phyloP scores from a whole-genome alignment of 805 yeast species.

The Barnettozyma siamensis region DNA sequence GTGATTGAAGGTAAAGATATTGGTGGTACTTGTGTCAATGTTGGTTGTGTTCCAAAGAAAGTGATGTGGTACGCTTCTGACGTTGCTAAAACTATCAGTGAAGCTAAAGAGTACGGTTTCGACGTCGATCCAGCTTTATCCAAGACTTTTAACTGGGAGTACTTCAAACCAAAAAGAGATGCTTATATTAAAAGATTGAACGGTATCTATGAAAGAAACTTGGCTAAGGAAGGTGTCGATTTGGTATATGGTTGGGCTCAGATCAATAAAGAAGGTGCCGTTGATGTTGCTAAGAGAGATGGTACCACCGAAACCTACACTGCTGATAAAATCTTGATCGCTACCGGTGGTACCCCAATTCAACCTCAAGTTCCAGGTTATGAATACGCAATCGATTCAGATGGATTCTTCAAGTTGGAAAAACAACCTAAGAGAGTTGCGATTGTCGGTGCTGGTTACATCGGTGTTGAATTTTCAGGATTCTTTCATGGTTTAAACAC shows the following conservation, averaged over 20 bases:
- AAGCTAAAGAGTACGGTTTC: slow-evolving; percentile 83
- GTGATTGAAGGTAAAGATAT: slow-evolving; percentile 74
- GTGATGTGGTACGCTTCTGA: slow-evolving; percentile 98
- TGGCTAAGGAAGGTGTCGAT: slow-evolving; percentile 86
- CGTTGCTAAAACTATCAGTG: slow-evolving; percentile 65
- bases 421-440: slow-evolving; percentile 89
- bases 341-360: slow-evolving; percentile 88
- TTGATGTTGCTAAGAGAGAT: slow-evolving; percentile 70
- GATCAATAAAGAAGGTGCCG: slow-evolving; percentile 63
- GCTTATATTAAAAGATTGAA: slow-evolving; percentile 84
- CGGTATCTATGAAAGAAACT: slow-evolving; percentile 87
- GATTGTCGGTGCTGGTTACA: slow-evolving; percentile 96
- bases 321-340: slow-evolving; percentile 80
- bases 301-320: slow-evolving; percentile 53
- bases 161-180: slow-evolving; percentile 82
- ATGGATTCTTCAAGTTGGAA: slow-evolving; percentile 81
- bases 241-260: slow-evolving; percentile 81
- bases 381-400: slow-evolving; percentile 79
- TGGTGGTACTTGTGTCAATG: slow-evolving; percentile 99
- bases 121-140: slow-evolving; percentile 47
- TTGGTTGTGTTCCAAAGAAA: slow-evolving; percentile 98
- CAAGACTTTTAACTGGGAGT: slow-evolving; percentile 73
- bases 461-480: slow-evolving; percentile 94
- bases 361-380: slow-evolving; percentile 74
- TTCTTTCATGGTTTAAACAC: slow-evolving; percentile 85